Evolutionary conservation across 1,139 yeast species (phyloP).

Genomic region (Suhomyces ambrosiae): DNA sequence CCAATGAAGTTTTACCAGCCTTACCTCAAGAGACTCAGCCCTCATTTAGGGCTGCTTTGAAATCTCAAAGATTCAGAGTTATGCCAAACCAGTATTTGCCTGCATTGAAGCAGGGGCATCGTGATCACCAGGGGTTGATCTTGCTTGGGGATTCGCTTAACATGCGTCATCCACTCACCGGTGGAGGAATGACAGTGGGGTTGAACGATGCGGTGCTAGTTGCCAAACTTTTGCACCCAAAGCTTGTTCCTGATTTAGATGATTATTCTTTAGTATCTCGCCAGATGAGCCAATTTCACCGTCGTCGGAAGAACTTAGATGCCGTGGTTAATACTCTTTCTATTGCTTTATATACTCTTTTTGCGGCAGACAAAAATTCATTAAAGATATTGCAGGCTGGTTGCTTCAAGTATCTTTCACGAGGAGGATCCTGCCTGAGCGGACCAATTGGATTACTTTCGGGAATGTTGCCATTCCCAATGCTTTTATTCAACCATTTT

Average conservation of each 20-base stretch:
- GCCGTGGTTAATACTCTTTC: constrained; percentile 89
- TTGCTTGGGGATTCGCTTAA: constrained; percentile 92
- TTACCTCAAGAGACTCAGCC: constrained; percentile 69
- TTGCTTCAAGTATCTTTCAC: constrained; percentile 80
- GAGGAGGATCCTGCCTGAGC: constrained; percentile 78
- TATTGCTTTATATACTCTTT: constrained; percentile 83
- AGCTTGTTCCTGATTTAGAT: constrained; percentile 56
- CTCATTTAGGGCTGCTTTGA: constrained; percentile 55
- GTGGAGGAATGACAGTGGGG: constrained; percentile 99
- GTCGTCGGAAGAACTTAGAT: constrained; percentile 74
- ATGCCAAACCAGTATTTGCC: constrained; percentile 96
- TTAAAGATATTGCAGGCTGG: constrained; percentile 78
- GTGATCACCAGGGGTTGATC: constrained; percentile 69
- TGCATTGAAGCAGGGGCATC: constrained; percentile 60
- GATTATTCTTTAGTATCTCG: constrained; percentile 58
- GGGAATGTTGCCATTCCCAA: constrained; percentile 79
- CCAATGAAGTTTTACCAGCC: constrained; percentile 60
- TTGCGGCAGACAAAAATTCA: constrained; percentile 78
- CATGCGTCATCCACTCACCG: constrained; percentile 98
- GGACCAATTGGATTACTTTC: constrained; percentile 85
- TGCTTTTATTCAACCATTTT: constrained; percentile 77
- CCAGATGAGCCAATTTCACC: constrained; percentile 67
- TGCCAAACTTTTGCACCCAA: constrained; percentile 59
- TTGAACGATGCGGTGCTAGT: constrained; percentile 79
- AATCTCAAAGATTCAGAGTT: constrained; percentile 59